Conservation (phyloP, 176 grass and related monocot species). For the Themeda triandra region DNA sequence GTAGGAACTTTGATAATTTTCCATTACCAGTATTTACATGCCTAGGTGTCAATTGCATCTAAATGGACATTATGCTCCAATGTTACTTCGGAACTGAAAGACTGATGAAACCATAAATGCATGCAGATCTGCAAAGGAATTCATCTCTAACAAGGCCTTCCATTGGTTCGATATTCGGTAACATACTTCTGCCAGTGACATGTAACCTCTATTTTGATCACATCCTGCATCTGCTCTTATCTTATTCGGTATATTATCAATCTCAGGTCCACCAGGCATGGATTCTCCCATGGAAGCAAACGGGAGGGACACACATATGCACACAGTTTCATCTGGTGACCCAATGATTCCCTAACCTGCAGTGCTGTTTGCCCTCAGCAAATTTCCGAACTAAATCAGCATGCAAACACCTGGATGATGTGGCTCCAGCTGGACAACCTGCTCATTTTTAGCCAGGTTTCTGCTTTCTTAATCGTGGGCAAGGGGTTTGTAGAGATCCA, state of each 20-base stretch:
- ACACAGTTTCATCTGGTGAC: constrained; percentile 70
- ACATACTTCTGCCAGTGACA: constrained; percentile 11
- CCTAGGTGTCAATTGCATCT: background rate
- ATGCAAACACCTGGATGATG: constrained; percentile 33
- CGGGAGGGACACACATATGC: constrained; percentile 61
- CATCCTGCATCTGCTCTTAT: constrained; percentile 8
- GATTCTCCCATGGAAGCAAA: constrained; percentile 55
- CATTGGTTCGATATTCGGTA: constrained; percentile 80
- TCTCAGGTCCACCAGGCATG: constrained; percentile 60
- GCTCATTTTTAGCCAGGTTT: constrained; percentile 83
- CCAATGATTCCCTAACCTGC: constrained; percentile 67
- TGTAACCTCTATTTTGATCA: background rate
- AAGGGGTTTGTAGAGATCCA: constrained; percentile 54
- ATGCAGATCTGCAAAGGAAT: constrained; percentile 77
- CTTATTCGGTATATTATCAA: constrained; percentile 21
- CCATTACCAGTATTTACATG: background rate
- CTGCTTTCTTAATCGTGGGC: constrained; percentile 32
- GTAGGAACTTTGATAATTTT: background rate
- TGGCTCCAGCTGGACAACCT: constrained; percentile 54
- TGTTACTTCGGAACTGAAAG: constrained; percentile 26
- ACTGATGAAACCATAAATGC: constrained; percentile 35
- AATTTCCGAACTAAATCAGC: constrained; percentile 16
- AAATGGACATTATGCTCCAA: background rate
- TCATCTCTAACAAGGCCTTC: constrained; percentile 63
- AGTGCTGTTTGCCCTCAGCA: background rate